Base-by-base conservation (phyloP, 257 asterid species). In the Solanum piurae region DNA sequence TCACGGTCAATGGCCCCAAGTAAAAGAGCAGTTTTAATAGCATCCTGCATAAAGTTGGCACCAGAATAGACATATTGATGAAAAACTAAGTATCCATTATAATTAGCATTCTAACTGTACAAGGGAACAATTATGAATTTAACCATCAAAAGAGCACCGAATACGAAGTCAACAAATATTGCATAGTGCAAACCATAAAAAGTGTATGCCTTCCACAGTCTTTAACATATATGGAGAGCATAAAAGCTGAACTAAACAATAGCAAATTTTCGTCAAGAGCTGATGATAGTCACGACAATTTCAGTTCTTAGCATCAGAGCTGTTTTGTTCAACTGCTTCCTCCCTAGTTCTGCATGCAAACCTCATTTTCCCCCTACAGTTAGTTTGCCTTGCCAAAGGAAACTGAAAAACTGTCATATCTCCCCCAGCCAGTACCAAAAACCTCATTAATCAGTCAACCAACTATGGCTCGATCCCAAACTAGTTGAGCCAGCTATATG, bases 1-100 rank as follows among this genome's bases (percentile, higher is more conserved):
- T 94, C 98, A 76, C 99, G 96, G 90, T 97, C 99, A 89, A 95
- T 88, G 40, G 99, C 99, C 86, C 99, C 99, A 87, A 97, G 99
- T 88, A 97, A 91, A 85, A 97, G 99, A 86, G 99, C 98, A 52
- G 99, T 95, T 93, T 97, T 97, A 89, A 97, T 94, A 29, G 99
- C 99, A 84, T 97, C 99, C 99, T 97, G 93, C 84, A 82, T 73
- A 89, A 86, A 46, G 69, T 76, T 83, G 71, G 29, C n/a, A 36
- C 83, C n/a, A 86, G 60, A 89, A 90, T 52, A 91, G 55, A 42
- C 66, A 66, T 71, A 21, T 71, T 29, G 36, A 36, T 16, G 74
- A 82, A 83, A 64, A 25, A 7, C 46, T 86, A 64, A 76, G 20
- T 37, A 55, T 64, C n/a, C 88, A 86, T 13, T 23, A 72, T 46